These are phyloP conservation scores for Dryadomyces quercivorus DNA, from an alignment of 2,329 filamentous ascomycete genomes.

Conservation along the genomic window DNA sequence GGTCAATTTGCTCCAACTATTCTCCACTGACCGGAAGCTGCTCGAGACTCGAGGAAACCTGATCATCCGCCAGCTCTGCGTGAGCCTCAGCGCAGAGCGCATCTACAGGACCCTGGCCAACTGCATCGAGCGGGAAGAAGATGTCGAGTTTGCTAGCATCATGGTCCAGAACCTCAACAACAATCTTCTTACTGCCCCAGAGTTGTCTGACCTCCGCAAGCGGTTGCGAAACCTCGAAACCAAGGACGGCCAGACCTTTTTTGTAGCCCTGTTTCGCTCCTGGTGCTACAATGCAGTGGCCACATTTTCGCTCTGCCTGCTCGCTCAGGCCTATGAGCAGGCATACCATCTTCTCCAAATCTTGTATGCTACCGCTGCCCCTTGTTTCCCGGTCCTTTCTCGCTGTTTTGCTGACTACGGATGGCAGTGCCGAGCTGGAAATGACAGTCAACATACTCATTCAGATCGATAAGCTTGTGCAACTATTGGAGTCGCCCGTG, in stretches of 20 bases:
- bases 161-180: conserved; percentile 99
- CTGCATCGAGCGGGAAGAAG: conserved; percentile 94
- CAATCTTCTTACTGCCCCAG: conserved; percentile 93
- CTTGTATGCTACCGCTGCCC: conserved; percentile 51
- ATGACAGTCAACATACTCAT: conserved; percentile 99
- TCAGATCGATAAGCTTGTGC: conserved; percentile 96
- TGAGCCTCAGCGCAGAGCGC: conserved; percentile 83
- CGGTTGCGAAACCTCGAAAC: conserved; percentile 81
- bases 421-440: conserved; percentile 75
- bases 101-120: conserved; percentile 95
- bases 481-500: conserved; percentile 90
- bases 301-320: conserved; percentile 87
- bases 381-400: neutral
- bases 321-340: conserved; percentile 96
- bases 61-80: conserved; percentile 89
- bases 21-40: conserved; percentile 84
- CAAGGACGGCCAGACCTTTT: conserved; percentile 89
- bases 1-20: conserved; percentile 89
- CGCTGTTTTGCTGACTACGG: neutral
- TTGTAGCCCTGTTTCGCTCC: conserved; percentile 84
- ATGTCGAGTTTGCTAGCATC: conserved; percentile 96
- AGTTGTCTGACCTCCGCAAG: conserved; percentile 82
- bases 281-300: conserved; percentile 99
- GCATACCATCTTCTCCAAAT: conserved; percentile 93
- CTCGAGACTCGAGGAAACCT: conserved; percentile 89